Evolutionary conservation across 805 yeast species (phyloP), one percentile per base, ranked within the genome.

Genomic region (Ogataea ganodermae): DNA sequence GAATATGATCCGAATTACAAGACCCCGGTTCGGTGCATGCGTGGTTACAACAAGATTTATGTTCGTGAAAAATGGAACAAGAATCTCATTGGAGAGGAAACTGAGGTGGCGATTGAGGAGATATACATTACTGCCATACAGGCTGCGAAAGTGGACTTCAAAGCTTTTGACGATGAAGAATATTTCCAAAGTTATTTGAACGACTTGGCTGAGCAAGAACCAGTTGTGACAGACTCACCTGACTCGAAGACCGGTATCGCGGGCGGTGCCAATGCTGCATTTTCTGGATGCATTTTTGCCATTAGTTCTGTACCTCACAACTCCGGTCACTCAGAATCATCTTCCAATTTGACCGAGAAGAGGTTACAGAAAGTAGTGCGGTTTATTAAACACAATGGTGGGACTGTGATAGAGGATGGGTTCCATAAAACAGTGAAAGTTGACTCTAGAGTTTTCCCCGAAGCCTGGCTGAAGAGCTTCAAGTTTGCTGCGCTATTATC

Each of bases 401-500:
- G 81, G 0, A 51, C 51, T 1, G 59, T 74, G 16, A 38, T 71
- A 0, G 67, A 66, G 1, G 59, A 53, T 6, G 51, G 59, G 1
- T 41, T 54, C 8, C 45, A 48, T 1, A 28, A 37, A 13, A 35
- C 47, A 18, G 31, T 56, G 17, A 18, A 37, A 12, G 4, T 46
- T 3, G 35, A 40, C 5, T 16, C 37, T 3, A 35, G 22, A 4
- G 20, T 48, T 22, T 10, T 21, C 20, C 31, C 36, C 4, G 48
- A 41, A 3, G 21, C 31, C 2, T 33, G 22, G 12, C 30, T 53
- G 20, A n/a, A 26, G 8, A 33, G 40, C 1, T 72, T 63, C 50
- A 70, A 57, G 26, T 87, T 89, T 66, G 89, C 77, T 1, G 91
- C 91, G 1, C 69, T 87, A 27, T 66, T 90, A 1, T 75, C 92